Evolutionary conservation across 495 filamentous ascomycete genomes (phyloP).

Genomic region (Penicillium lividum): DNA sequence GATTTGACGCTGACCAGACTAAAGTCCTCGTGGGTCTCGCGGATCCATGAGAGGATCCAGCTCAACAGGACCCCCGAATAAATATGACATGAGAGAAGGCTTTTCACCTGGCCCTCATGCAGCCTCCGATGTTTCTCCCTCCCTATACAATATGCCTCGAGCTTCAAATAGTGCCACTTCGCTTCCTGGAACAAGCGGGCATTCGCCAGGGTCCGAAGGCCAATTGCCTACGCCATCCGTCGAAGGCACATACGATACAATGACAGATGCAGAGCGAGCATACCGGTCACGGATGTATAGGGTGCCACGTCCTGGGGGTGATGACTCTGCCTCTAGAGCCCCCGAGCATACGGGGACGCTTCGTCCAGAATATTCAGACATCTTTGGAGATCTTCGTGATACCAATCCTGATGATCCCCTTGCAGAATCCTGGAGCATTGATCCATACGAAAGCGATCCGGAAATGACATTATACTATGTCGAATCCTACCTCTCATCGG

Average conservation of each 20-base stretch:
- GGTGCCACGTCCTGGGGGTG: conserved; percentile 16
- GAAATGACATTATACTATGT: conserved; percentile 50
- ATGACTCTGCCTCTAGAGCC: conserved; percentile 18
- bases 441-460: conserved; percentile 59
- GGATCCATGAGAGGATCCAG: conserved; percentile 31
- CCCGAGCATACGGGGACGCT: conserved; percentile 18
- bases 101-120: conserved; percentile 17
- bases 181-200: conserved; percentile 35
- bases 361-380: conserved; percentile 34
- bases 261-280: conserved; percentile 30
- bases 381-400: conserved; percentile 37
- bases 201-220: conserved; percentile 40
- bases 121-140: conserved; percentile 35
- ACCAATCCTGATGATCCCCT: conserved; percentile 46
- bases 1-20: conserved; percentile 14
- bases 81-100: conserved; percentile 28
- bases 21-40: conserved; percentile 43
- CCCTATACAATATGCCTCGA: conserved; percentile 37
- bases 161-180: conserved; percentile 39
- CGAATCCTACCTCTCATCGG: conserved; percentile 55
- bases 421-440: conserved; percentile 59
- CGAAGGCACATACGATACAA: conserved; percentile 30
- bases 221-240: conserved; percentile 33
- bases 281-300: conserved; percentile 23
- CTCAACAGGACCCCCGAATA: conserved; percentile 20